Evolutionary conservation across 495 filamentous ascomycete genomes (phyloP).

Genomic region (Apiosordaria backusii): DNA sequence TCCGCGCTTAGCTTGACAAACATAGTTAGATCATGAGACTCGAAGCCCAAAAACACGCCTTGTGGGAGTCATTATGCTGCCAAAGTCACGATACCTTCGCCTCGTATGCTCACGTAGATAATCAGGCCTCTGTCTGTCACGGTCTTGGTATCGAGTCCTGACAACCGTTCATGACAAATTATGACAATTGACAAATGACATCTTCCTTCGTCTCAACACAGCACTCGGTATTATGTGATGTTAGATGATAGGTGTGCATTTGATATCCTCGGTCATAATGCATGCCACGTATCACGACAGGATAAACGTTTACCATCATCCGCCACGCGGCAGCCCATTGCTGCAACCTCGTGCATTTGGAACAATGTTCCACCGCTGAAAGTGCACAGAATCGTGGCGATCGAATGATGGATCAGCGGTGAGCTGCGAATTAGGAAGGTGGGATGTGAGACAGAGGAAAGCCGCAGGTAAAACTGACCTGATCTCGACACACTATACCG

Average conservation of each 20-base stretch:
- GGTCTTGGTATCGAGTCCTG: too few relatives aligned
- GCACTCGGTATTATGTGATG: not conserved
- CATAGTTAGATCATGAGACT: not conserved
- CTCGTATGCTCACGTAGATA: too few relatives aligned
- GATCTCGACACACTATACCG: not conserved
- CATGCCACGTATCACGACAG: not conserved
- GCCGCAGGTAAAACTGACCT: not conserved
- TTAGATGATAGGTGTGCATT: not conserved
- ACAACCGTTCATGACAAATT: too few relatives aligned
- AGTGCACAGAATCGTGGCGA: not conserved
- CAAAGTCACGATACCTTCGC: too few relatives aligned
- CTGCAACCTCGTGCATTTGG: not conserved
- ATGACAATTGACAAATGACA: not conserved
- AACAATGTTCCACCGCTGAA: not conserved
- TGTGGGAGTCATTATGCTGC: too few relatives aligned
- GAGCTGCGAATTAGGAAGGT: conserved; percentile 3
- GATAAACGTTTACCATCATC: not conserved
- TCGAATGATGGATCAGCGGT: conserved; percentile 2
- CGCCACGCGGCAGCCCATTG: too few relatives aligned
- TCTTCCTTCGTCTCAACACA: not conserved
- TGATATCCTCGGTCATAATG: not conserved
- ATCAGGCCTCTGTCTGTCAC: too few relatives aligned
- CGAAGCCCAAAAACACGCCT: too few relatives aligned
- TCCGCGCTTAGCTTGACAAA: not conserved
- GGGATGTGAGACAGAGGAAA: not conserved